Percentiles rank a stretch among this genome's conserved stretches.
These are phyloP conservation scores for Solanum paucissectum DNA, from an alignment of 257 asterid genomes.

Conservation along the genomic window DNA sequence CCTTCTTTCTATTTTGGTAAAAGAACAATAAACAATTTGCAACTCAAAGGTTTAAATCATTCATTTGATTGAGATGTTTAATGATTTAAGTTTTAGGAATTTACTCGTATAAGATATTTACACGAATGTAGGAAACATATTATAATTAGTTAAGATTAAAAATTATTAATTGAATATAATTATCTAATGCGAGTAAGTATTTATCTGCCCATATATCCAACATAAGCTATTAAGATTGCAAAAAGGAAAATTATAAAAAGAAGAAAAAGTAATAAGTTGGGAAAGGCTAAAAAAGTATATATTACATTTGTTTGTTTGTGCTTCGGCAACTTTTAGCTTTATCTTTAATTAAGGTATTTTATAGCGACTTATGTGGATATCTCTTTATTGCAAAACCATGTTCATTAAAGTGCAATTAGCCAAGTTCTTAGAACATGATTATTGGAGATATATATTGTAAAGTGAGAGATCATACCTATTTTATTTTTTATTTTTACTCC, in stretches of 20 bases:
- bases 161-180: background rate
- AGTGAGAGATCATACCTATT: constrained; percentile 4
- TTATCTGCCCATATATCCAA: background rate
- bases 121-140: rapidly evolving
- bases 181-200: rapidly evolving
- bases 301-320: background rate
- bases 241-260: background rate
- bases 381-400: background rate
- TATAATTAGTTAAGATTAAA: background rate
- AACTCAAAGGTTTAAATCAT: constrained; percentile 1
- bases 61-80: background rate
- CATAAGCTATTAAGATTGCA: background rate
- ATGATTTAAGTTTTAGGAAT: background rate
- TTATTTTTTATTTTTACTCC: constrained; percentile 1
- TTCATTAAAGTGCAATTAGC: background rate
- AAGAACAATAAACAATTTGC: constrained; percentile 25
- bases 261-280: background rate
- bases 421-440: constrained; percentile 8
- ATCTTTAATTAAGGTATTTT: background rate
- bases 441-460: background rate
- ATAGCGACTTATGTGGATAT: background rate
- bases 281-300: background rate
- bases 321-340: background rate
- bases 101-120: background rate
- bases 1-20: constrained; percentile 25